Base-by-base conservation (phyloP, 495 filamentous ascomycete genomes). In the Tirmania nivea region DNA sequence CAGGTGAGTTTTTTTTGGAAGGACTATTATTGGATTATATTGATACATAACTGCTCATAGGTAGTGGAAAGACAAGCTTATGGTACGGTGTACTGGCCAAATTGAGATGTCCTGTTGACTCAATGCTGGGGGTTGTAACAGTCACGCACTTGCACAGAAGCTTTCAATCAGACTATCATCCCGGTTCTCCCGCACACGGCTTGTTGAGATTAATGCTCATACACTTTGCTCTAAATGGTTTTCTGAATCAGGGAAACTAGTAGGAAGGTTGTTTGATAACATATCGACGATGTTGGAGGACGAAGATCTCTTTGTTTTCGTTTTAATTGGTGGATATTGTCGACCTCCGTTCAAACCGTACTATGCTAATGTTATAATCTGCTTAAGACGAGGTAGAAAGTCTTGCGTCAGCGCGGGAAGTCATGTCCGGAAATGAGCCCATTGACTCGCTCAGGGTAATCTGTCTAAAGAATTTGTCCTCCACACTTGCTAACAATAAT, bases 201-300 rank as follows among this genome's bases (percentile, higher is more conserved):
- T 78, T 1, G 56, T 78, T 31, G 70, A 76, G 54, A 67, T 78
- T 54, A 70, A 76, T 48, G 68, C 71, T 7, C 68, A 72, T 50
- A 65, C 66, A 8, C 60, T 78, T 8, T 69, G 74, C 51, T 76
- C 73, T 55, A 73, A 70, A 54, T 77, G 64, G 58, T 77, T 75
- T 57, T 68, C 72, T 14, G 74, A 77, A 58, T 75, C 73, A 50
- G 69, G 72, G n/a, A 77, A 76, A 58, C 61, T 71, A 9, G 68
- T 78, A 16, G 63, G 63, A 17, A 68, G 64, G 45, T 52, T 70
- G 52, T 78, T 78, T 59, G 69, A 72, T n/a, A 57, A 57, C 34
- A 69, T 78, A 48, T 62, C 65, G 53, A 49, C 54, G 8, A 61
- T 74, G 51, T 63, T 73, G 5, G 65, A 68, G 53, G 71, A 76